These are phyloP conservation scores for Fusarium dimerum DNA, from an alignment of 2,329 filamentous ascomycete genomes.

Conservation along the genomic window DNA sequence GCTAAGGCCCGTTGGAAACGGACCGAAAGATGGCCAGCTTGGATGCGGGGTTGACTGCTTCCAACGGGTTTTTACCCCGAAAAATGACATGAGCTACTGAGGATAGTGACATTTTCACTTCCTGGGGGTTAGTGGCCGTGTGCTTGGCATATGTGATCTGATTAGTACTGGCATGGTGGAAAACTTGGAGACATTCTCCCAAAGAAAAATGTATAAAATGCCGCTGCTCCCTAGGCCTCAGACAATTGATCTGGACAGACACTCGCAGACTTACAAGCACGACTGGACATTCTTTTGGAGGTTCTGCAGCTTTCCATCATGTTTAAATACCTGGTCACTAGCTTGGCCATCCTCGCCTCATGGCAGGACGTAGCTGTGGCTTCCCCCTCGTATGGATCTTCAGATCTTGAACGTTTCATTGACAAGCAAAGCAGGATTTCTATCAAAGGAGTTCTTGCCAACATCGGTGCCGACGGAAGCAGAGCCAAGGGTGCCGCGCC, in stretches of 20 bases:
- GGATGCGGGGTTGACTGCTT: neutral
- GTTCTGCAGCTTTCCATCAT: slow-evolving; percentile 5
- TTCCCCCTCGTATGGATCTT: neutral
- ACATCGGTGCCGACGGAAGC: slow-evolving; percentile 56
- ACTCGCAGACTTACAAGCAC: too few relatives aligned
- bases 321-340: slow-evolving; percentile 7
- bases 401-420: slow-evolving; percentile 16
- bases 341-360: neutral
- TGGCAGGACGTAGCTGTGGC: slow-evolving; percentile 8
- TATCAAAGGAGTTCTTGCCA: slow-evolving; percentile 33
- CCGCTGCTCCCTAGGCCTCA: too few relatives aligned
- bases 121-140: neutral
- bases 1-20: neutral
- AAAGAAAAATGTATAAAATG: too few relatives aligned
- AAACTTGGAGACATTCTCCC: too few relatives aligned
- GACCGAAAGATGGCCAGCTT: neutral
- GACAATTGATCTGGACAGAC: too few relatives aligned
- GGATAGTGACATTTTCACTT: neutral
- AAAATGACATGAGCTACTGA: neutral
- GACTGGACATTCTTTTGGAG: too few relatives aligned
- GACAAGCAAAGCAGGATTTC: slow-evolving; percentile 15
- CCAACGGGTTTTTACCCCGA: neutral
- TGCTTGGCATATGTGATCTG: neutral
- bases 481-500: slow-evolving; percentile 46
- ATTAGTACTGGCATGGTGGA: too few relatives aligned